Evolutionary conservation across 23 red algal genomes (phyloP).

Genomic region (Agarophyton chilense): DNA sequence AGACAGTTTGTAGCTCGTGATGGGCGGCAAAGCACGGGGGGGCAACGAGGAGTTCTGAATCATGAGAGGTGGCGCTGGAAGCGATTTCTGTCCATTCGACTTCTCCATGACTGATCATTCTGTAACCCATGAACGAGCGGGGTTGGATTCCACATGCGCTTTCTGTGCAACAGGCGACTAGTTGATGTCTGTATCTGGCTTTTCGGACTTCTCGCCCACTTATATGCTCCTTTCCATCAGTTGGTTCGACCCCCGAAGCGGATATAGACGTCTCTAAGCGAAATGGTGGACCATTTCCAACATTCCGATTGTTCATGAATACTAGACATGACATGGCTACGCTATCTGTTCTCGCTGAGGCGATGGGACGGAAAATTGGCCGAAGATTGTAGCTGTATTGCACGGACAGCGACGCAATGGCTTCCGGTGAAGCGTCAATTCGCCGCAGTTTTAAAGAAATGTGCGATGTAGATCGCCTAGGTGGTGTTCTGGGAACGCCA

Average conservation of each 20-base stretch:
- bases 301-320: background rate
- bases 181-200: constrained; percentile 6
- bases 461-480: background rate
- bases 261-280: background rate
- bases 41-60: background rate
- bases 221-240: constrained; percentile 11
- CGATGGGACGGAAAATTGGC: background rate
- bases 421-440: background rate
- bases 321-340: constrained; percentile 17
- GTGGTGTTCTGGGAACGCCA: background rate
- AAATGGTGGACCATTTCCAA: constrained; percentile 2
- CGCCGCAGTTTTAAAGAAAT: background rate
- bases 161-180: background rate
- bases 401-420: background rate
- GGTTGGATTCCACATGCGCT: background rate
- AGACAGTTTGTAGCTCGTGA: background rate
- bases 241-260: constrained; percentile 5
- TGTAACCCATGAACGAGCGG: constrained; percentile 19
- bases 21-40: background rate
- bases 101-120: constrained; percentile 4
- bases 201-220: constrained; percentile 2
- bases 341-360: constrained; percentile 24
- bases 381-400: background rate
- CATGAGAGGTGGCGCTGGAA: background rate
- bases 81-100: background rate